Evolutionary conservation across 129 eudicot genomes (phyloP), one percentile per base, ranked within the genome.

Genomic region (Artemisia annua): DNA sequence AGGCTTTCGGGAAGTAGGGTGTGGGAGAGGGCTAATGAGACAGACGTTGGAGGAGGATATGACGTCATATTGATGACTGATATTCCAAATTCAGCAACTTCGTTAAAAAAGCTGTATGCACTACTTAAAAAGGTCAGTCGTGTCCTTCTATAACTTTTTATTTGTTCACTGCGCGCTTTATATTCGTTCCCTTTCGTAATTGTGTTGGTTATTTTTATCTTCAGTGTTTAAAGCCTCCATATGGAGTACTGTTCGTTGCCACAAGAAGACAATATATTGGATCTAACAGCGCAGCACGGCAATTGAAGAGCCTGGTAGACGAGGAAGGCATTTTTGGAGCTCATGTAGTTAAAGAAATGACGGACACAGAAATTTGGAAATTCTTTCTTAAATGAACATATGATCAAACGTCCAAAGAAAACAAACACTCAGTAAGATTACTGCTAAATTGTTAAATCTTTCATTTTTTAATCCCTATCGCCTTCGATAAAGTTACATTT

Each of bases 191-290:
- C 72, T 14, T 46, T 80, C n/a, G 22, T 54, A 46, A 55, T 3
- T 48, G 11, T 2, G 50, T 60, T 44, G 67, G 61, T 65, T 16
- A 8, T 19, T 54, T 72, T 64, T 26, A 51, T 61, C 19, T 48
- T 18, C 82, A 88, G 96, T 88, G 96, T 67, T 72, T 88, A 77
- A 83, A 86, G 82, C 96, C 96, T 66, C 96, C 96, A 7, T 88
- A 88, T 67, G 96, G 96, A 86, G 85, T 84, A 66, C 17, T 88
- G 53, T 88, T 81, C 57, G 43, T 88, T 67, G 91, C 96, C 63
- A 79, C 96, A 68, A 88, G 82, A 75, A 88, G 66, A 80, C 79
- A 83, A 81, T 88, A 81, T 73, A 85, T 86, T 73, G 89, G 91
- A 64, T 88, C 71, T 84, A 85, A 86, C 70, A 86, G 71, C 3